Evolutionary conservation across 164 flowering plant species (phyloP), one percentile per base, ranked within the genome.

Genomic region (Aristolochia californica): DNA sequence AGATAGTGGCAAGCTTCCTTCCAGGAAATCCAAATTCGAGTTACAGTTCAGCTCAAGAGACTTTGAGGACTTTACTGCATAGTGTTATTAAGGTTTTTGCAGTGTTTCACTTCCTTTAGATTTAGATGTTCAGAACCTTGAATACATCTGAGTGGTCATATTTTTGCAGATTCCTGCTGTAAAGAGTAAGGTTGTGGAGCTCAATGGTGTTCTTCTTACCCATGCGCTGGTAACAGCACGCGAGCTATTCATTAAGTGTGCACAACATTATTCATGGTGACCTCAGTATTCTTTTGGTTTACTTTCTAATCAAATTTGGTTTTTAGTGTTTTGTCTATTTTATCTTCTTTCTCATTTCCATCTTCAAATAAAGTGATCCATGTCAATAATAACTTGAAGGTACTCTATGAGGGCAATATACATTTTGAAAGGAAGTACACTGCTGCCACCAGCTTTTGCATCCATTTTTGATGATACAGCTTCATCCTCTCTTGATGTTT

Each of bases 61-160:
- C 91, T 30, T 72, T 93, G 52, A 78, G 98, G 62, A 76, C 98
- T 52, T 66, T 93, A 57, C 68, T 93, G 71, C 98, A 93, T 60
- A 88, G 88, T 77, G 97, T 93, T 53, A 79, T 89, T 64, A 88
- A 93, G 97, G 98, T 93, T 47, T n/a, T n/a, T n/a, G n/a, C n/a
- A n/a, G n/a, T 38, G 14, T 7, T 9, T 27, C 20, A 17, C 18
- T 5, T 22, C 1, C 13, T 28, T 54, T 26, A 54, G 56, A 23
- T 26, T 11, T 17, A 25, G 34, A 3, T 21, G 8, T 17, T 12
- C 55, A 11, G 4, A 47, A 47, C 5, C 18, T 5, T 47, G 50
- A 5, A 8, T 34, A 8, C 40, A 34, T 34, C 40, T 7, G 10
- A 34, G 10, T 34, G 4, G 4, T 34, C 40, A 34, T 34, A 34